Evolutionary conservation across 2,329 filamentous ascomycete genomes (phyloP).

Genomic region (Curvularia eragrostidis): DNA sequence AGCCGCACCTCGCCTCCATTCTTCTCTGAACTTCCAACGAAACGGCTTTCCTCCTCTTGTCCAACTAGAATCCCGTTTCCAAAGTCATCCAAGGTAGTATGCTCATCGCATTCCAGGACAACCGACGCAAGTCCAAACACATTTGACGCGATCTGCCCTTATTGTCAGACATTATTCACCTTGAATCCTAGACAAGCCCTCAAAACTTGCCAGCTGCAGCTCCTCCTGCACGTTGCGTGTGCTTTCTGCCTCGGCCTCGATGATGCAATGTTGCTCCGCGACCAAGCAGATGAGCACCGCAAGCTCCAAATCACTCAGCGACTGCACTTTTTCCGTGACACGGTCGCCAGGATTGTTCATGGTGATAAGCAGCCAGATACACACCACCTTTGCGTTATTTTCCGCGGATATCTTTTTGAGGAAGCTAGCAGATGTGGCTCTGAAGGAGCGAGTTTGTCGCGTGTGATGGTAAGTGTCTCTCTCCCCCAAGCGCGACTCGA

Average conservation of each 20-base stretch:
- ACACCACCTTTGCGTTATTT: neutral
- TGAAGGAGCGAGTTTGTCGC: neutral
- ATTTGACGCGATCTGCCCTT: slow-evolving; percentile 66
- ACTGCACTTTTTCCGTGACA: slow-evolving; percentile 66
- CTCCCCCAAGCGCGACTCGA: neutral
- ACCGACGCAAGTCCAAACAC: slow-evolving; percentile 76
- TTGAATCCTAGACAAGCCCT: neutral
- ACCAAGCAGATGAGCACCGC: slow-evolving; percentile 83
- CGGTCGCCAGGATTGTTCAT: slow-evolving; percentile 3
- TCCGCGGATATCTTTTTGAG: neutral
- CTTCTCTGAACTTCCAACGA: slow-evolving; percentile 21
- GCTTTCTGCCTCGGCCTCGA: slow-evolving; percentile 70
- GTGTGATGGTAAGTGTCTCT: neutral
- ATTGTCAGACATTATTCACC: slow-evolving; percentile 11
- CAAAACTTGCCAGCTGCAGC: slow-evolving; percentile 69
- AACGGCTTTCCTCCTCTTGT: slow-evolving; percentile 34
- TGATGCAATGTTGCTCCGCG: slow-evolving; percentile 84
- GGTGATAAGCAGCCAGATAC: neutral
- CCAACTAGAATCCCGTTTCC: slow-evolving; percentile 69
- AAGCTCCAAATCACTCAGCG: slow-evolving; percentile 85
- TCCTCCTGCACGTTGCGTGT: slow-evolving; percentile 76
- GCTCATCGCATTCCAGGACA: slow-evolving; percentile 73
- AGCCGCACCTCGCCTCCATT: slow-evolving; percentile 25
- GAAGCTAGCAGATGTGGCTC: neutral
- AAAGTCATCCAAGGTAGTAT: slow-evolving; percentile 83